Conservation (phyloP, 495 filamentous ascomycete species). For the Chaetomium tenue region DNA sequence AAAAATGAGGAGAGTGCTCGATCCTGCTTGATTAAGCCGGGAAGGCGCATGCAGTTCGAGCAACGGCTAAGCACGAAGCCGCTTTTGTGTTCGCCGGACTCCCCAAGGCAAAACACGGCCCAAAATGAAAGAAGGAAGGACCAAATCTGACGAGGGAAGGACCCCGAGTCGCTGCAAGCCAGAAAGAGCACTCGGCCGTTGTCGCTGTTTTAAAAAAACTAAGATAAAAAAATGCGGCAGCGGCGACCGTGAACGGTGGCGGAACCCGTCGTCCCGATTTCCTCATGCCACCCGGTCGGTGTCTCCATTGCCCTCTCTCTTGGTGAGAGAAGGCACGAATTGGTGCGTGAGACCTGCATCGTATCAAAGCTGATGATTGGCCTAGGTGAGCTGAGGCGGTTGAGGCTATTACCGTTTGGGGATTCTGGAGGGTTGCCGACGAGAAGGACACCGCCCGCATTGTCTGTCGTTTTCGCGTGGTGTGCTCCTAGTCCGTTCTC, state of each 20-base stretch:
- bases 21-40: not conserved
- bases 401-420: constrained; percentile 7
- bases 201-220: too few species aligned
- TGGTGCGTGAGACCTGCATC: constrained; percentile 16
- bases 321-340: not conserved
- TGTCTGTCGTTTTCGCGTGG: not conserved
- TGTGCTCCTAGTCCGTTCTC: not conserved
- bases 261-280: constrained; percentile 18
- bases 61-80: constrained; percentile 21
- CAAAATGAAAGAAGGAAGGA: constrained; percentile 30
- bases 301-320: not conserved
- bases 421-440: not conserved
- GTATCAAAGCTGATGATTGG: not conserved
- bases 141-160: constrained; percentile 5
- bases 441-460: too few species aligned
- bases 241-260: constrained; percentile 9
- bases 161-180: not conserved
- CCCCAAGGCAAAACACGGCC: constrained; percentile 33
- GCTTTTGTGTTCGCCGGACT: constrained; percentile 21
- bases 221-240: not conserved
- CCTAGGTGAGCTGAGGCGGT: not conserved
- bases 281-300: not conserved
- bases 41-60: not conserved
- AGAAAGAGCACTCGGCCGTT: too few species aligned
- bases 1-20: not conserved